Evolutionary conservation across 805 yeast genomes (phyloP), one percentile per base, ranked within the genome.

Genomic region (Starmera pachycereana): DNA sequence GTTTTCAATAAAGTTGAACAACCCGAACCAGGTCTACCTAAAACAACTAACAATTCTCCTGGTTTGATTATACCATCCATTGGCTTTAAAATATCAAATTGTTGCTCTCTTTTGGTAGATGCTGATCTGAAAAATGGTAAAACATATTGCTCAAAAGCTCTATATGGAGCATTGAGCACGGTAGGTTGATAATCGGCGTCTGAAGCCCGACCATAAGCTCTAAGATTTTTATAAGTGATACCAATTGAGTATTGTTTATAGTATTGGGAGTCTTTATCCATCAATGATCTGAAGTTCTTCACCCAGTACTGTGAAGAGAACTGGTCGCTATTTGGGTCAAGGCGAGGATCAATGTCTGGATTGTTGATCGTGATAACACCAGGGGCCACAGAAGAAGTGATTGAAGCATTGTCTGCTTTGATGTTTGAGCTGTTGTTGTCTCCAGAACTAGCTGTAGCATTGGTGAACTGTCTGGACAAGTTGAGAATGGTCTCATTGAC

Each of bases 11-110:
- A 61, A 0, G 87, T 78, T 3, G 85, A 71, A 56, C 87, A 80
- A 47, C 88, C 87, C n/a, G 86, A 75, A 52, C 87, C 87, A 1
- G 87, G 87, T 59, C 83, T 70, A 38, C 88, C 88, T 42, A 80
- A 60, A 12, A 80, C 87, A 37, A 81, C 81, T 8, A 81, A 71
- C 36, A 81, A 62, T 44, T 78, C 79, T 37, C 87, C 86, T 4
- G 84, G 78, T 38, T 62, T 62, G 40, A 78, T 63, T 4, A 71
- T 39, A 13, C 79, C 87, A 50, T 78, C 83, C 82, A 78, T 77
- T 28, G 81, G 69, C 53, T 77, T 78, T 56, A 71, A 63, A 46
- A 66, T 74, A 48, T 60, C 72, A 48, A 60, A 74, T 42, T 51
- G 53, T 44, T 47, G 55, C 41, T 46, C 57, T 44, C 42, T 51